phyloP scores from a whole-genome alignment of 306 rosid genomes.

The Gastrolobium bilobum region DNA sequence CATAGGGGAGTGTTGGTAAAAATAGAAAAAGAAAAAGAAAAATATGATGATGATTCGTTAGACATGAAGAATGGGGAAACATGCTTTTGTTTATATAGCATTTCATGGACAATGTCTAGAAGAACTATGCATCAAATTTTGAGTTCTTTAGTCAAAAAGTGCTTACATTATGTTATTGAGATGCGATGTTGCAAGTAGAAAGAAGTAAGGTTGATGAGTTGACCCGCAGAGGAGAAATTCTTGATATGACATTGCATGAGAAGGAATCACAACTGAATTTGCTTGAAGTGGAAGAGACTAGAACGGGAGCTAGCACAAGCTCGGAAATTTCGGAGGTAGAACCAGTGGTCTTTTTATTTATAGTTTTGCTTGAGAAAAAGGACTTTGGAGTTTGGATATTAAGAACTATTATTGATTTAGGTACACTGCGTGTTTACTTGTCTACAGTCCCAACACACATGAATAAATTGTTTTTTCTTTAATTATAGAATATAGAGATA shows the following conservation, averaged over 20 bases:
- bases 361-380: background rate
- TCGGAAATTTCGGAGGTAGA: constrained; percentile 74
- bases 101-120: too few species aligned
- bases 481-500: background rate
- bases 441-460: background rate
- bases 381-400: background rate
- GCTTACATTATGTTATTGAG: constrained; percentile 15
- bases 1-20: too few species aligned
- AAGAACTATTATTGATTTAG: background rate
- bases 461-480: background rate
- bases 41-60: too few species aligned
- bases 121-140: too few species aligned
- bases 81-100: too few species aligned
- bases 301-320: constrained; percentile 53
- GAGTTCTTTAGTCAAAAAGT: too few species aligned
- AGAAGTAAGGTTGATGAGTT: constrained; percentile 68
- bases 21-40: too few species aligned
- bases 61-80: too few species aligned
- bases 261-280: constrained; percentile 67
- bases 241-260: constrained; percentile 68
- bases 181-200: constrained; percentile 66
- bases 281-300: constrained; percentile 64
- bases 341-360: constrained; percentile 59
- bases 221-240: constrained; percentile 56
- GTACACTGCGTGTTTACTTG: background rate